phyloP scores from a whole-genome alignment of 2,329 filamentous ascomycete species.

The Plenodomus lindquistii region DNA sequence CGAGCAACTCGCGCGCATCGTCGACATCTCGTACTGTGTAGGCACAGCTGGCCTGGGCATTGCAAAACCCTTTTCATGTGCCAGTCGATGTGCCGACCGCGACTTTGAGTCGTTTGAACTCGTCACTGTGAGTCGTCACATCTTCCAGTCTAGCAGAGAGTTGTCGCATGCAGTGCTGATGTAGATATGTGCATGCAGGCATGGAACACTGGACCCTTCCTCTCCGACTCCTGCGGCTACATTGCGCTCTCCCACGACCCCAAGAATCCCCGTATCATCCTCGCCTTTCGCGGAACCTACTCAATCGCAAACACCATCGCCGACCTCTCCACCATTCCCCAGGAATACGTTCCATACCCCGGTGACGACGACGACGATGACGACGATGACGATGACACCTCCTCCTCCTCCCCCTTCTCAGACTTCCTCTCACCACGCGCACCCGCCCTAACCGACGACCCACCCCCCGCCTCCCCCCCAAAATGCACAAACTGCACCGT shows the following conservation, averaged over 20 bases:
- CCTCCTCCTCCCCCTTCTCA: conserved; percentile 14
- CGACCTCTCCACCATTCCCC: conserved; percentile 85
- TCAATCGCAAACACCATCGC: conserved; percentile 89
- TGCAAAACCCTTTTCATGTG: conserved; percentile 79
- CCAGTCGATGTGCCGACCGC: conserved; percentile 77
- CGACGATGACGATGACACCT: conserved; percentile 50
- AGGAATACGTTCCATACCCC: conserved; percentile 88
- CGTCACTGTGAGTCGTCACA: conserved; percentile 55
- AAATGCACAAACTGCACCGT: conserved; percentile 87
- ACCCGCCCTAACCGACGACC: conserved; percentile 14
- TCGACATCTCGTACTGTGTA: conserved; percentile 94
- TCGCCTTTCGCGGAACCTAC: conserved; percentile 94
- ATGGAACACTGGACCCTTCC: conserved; percentile 86
- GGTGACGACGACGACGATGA: conserved; percentile 52
- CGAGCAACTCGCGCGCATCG: conserved; percentile 85
- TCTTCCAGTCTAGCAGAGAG: no score
- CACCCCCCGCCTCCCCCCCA: conserved; percentile 45
- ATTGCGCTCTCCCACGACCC: conserved; percentile 80
- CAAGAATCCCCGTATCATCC: conserved; percentile 66
- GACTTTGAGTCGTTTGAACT: conserved; percentile 83
- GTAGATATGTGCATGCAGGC: conserved; percentile 54
- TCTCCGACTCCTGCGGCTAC: conserved; percentile 93
- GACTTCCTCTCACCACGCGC: conserved; percentile 27
- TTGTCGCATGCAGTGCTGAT: conserved; percentile 9
- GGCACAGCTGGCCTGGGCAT: conserved; percentile 84